These are phyloP conservation scores for Penicillium pancosmium DNA, from an alignment of 495 filamentous ascomycete species.

Conservation along the genomic window DNA sequence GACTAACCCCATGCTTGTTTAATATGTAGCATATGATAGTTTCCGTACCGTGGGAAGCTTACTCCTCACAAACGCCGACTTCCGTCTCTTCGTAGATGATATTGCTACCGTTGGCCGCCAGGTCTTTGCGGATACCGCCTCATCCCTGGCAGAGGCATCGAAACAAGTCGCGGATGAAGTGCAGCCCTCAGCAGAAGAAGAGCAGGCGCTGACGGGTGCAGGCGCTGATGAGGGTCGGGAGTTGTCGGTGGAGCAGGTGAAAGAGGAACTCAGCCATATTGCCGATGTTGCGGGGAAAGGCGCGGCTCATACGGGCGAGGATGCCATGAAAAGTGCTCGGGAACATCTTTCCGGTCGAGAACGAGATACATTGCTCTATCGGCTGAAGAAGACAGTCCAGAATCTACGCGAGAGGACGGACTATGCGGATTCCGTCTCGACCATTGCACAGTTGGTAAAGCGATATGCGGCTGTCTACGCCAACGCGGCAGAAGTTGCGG, in stretches of 20 bases:
- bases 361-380: slow-evolving; percentile 69
- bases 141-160: slow-evolving; percentile 71
- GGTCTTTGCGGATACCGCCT: slow-evolving; percentile 85
- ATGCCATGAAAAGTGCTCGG: slow-evolving; percentile 65
- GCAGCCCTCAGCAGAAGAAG: slow-evolving; percentile 65
- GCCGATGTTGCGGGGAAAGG: slow-evolving; percentile 65
- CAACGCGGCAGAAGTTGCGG: slow-evolving; percentile 64
- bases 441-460: slow-evolving; percentile 71
- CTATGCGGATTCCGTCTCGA: slow-evolving; percentile 84
- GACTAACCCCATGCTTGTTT: not conserved
- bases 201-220: slow-evolving; percentile 57
- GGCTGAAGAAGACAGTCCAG: slow-evolving; percentile 74
- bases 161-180: slow-evolving; percentile 71
- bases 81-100: slow-evolving; percentile 85
- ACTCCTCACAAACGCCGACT: slow-evolving; percentile 86
- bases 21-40: slow-evolving; percentile 70
- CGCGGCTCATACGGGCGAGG: slow-evolving; percentile 62
- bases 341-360: slow-evolving; percentile 70
- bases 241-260: slow-evolving; percentile 61
- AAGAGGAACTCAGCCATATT: slow-evolving; percentile 63
- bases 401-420: slow-evolving; percentile 75
- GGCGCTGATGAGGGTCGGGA: slow-evolving; percentile 56
- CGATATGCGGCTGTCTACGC: slow-evolving; percentile 79
- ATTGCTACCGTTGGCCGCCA: slow-evolving; percentile 76
- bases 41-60: slow-evolving; percentile 81